These are phyloP conservation scores for Wickerhamiella kurtzmanii DNA, from an alignment of 805 yeast species.

Conservation along the genomic window DNA sequence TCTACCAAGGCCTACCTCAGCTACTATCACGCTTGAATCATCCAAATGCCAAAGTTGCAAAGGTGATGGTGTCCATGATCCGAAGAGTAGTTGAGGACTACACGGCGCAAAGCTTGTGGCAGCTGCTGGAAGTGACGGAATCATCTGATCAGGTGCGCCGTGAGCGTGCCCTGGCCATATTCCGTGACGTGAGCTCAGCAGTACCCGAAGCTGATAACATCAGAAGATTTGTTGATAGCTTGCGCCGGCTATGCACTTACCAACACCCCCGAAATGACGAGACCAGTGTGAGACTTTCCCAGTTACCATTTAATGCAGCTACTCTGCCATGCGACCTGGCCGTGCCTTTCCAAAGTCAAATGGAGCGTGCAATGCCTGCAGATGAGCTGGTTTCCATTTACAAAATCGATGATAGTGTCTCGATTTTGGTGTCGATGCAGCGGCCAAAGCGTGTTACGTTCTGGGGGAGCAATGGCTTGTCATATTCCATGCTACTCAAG, in stretches of 20 bases:
- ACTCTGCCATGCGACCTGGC: constrained; percentile 8
- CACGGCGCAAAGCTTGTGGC: constrained; percentile 81
- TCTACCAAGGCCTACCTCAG: constrained; percentile 83
- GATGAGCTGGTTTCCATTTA: constrained; percentile 30
- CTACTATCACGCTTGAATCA: constrained; percentile 67
- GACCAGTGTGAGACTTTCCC: constrained; percentile 29
- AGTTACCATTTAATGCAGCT: background rate
- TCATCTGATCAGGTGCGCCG: background rate
- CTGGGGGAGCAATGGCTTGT: constrained; percentile 64
- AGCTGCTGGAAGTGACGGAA: constrained; percentile 53
- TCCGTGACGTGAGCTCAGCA: background rate
- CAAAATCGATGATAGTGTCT: constrained; percentile 53
- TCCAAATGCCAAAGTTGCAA: constrained; percentile 40
- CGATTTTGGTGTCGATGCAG: constrained; percentile 68
- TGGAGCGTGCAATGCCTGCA: constrained; percentile 14
- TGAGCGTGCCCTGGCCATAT: background rate
- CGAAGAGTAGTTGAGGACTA: constrained; percentile 45
- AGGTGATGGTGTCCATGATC: constrained; percentile 44
- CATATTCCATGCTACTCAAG: constrained; percentile 67
- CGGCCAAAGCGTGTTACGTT: constrained; percentile 68
- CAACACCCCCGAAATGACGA: constrained; percentile 32
- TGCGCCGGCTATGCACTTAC: constrained; percentile 27
- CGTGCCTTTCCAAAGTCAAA: constrained; percentile 18
- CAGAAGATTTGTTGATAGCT: background rate
- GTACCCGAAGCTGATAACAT: background rate